Percentiles rank a stretch among this genome's conserved stretches.
Conservation (phyloP, 2,329 filamentous ascomycete species). For the Calonectria hawksworthii region DNA sequence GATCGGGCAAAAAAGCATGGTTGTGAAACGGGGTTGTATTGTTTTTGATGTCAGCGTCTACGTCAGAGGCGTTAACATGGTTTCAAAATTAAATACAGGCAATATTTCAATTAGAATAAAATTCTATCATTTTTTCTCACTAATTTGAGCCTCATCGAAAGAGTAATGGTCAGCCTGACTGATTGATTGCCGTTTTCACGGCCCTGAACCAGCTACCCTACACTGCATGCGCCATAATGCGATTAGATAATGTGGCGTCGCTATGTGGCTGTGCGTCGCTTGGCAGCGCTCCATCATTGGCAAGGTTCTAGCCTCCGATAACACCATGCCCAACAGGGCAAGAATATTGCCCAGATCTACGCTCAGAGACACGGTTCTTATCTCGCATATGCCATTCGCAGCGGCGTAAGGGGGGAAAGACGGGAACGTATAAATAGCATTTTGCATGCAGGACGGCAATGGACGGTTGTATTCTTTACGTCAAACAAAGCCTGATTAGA, state of each 20-base stretch:
- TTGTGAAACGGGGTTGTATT: not conserved
- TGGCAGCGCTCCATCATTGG: not conserved
- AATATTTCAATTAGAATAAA: not conserved
- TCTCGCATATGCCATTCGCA: not conserved
- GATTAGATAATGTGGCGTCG: not conserved
- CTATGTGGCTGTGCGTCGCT: not conserved
- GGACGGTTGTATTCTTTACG: not conserved
- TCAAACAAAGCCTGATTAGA: not conserved
- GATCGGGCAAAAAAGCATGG: not conserved
- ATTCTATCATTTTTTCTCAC: not conserved
- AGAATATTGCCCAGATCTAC: constrained; percentile 23
- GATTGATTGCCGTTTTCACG: not conserved
- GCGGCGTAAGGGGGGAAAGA: not conserved
- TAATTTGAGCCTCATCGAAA: not conserved
- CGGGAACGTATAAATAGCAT: not conserved
- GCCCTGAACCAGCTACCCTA: not conserved
- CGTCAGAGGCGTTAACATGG: not conserved
- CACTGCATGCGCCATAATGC: not conserved
- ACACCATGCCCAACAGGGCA: constrained; percentile 14
- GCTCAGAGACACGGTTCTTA: constrained; percentile 15
- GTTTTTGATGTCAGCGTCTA: not conserved
- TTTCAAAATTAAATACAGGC: not conserved
- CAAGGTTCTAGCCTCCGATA: constrained; percentile 5
- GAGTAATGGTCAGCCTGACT: not conserved
- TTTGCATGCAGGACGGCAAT: not conserved